Evolutionary conservation across 225 moss, liverwort and hornwort genomes (phyloP), one percentile per base, ranked within the genome.

Genomic region (Rhytidiadelphus loreus): DNA sequence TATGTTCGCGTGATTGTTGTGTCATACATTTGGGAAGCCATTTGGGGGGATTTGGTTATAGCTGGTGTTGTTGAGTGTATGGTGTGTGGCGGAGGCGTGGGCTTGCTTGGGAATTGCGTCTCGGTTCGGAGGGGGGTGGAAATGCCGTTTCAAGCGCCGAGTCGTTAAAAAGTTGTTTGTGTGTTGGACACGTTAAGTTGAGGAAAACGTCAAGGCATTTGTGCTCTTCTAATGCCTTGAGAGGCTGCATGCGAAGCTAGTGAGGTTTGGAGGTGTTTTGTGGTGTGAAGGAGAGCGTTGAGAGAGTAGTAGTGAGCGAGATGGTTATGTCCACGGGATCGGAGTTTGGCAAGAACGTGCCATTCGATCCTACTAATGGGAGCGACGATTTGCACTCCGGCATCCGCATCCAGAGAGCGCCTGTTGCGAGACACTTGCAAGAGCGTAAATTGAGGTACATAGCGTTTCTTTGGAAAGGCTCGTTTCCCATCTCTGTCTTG

Each of bases 281-380:
- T 39, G 61, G 44, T 21, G 69, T 8, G 58, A 17, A 71, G 52
- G 30, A 46, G 81, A 29, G 50, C 22, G 33, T 57, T 30, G 70
- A 46, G 50, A 17, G 48, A 60, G 44, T 21, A 50, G 33, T n/a
- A 19, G 77, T 64, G 78, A 56, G 46, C 56, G 87, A 80, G 88
- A 88, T 88, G 88, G 88, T 88, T 41, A 88, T 88, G 88, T 83
- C 88, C 88, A 83, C 83, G 83, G 88, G 83, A 73, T 75, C 88
- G 83, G 88, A 88, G 55, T 53, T 43, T 83, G 88, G 74, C 88
- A 88, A 82, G 82, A 82, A 88, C 63, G 60, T 43, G 39, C 81
- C 81, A 41, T 82, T 64, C 57, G 83, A 88, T 76, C 43, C 74
- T 37, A 14, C 88, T 7, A 75, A 21, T 69, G 46, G 80, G 28